phyloP scores from a whole-genome alignment of 164 flowering plant genomes.

The Warburgia ugandensis region DNA sequence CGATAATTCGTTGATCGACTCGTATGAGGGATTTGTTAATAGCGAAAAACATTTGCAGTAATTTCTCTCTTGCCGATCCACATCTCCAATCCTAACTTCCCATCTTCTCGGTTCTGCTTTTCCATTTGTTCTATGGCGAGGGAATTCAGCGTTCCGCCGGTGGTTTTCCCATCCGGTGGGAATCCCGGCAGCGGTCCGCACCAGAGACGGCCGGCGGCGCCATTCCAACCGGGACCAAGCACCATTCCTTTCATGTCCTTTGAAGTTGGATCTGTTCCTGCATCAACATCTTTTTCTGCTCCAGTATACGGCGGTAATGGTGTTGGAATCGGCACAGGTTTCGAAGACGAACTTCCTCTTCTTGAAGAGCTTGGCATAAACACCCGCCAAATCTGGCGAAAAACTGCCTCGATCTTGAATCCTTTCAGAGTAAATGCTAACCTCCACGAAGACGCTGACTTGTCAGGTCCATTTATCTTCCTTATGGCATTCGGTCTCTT shows the following conservation, averaged over 20 bases:
- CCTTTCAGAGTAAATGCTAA: constrained; percentile 51
- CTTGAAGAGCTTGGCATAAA: constrained; percentile 91
- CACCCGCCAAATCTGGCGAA: constrained; percentile 80
- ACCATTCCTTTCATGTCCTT: constrained; percentile 81
- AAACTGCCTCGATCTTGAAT: constrained; percentile 56
- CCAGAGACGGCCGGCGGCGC: constrained; percentile 64
- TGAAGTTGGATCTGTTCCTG: constrained; percentile 46
- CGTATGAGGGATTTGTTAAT: no score
- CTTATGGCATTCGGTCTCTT: constrained; percentile 65
- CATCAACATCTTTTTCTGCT: constrained; percentile 25
- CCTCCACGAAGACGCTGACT: constrained; percentile 66
- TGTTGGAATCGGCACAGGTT: constrained; percentile 16
- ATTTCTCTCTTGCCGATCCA: no score
- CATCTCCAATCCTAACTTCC: no score
- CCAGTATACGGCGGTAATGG: constrained; percentile 27
- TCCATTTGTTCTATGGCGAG: constrained; percentile 26
- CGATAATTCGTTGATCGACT: no score
- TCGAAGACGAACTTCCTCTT: constrained; percentile 80
- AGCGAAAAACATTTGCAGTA: no score
- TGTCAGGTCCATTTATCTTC: constrained; percentile 78
- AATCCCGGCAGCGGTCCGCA: constrained; percentile 27
- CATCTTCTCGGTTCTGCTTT: not conserved
- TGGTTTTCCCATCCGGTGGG: constrained; percentile 63
- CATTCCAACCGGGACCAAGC: constrained; percentile 61
- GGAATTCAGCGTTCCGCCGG: constrained; percentile 71